phyloP scores from a whole-genome alignment of 2,329 filamentous ascomycete species.

The Uncinocarpus reesii region DNA sequence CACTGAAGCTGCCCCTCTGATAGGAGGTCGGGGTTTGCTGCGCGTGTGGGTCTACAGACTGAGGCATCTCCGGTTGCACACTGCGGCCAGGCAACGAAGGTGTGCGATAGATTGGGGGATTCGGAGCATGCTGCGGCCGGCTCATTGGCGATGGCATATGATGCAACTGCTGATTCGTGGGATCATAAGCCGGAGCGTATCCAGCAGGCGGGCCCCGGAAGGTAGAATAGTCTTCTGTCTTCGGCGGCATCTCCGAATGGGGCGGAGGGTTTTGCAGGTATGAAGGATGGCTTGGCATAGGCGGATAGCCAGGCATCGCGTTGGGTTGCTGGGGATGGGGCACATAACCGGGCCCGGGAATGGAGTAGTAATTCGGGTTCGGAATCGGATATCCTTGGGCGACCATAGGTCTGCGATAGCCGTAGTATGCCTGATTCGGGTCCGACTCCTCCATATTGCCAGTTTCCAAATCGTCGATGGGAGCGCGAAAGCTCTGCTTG shows the following conservation, averaged over 20 bases:
- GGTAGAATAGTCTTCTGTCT: constrained; percentile 31
- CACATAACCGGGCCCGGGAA: constrained; percentile 26
- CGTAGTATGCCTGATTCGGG: constrained; percentile 32
- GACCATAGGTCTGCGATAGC: constrained; percentile 33
- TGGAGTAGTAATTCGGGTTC: constrained; percentile 28
- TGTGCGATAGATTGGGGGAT: constrained; percentile 29
- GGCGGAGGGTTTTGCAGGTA: constrained; percentile 28
- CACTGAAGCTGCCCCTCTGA: constrained; percentile 31
- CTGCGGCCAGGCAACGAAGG: constrained; percentile 33
- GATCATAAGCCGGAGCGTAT: constrained; percentile 30
- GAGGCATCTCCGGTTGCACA: constrained; percentile 30
- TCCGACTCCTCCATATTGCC: constrained; percentile 32
- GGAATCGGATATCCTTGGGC: constrained; percentile 29
- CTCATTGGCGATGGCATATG: constrained; percentile 27
- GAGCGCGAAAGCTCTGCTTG: constrained; percentile 56
- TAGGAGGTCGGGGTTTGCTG: constrained; percentile 24
- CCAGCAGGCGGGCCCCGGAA: constrained; percentile 26
- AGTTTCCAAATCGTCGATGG: constrained; percentile 51
- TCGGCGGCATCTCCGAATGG: constrained; percentile 24
- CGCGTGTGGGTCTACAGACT: constrained; percentile 31
- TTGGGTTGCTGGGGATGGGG: constrained; percentile 29
- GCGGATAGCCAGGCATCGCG: constrained; percentile 28
- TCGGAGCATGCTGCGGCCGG: constrained; percentile 25
- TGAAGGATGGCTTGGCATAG: constrained; percentile 24
- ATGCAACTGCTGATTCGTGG: constrained; percentile 26